Evolutionary conservation across 805 yeast genomes (phyloP), one percentile per base, ranked within the genome.

Genomic region (Lachancea fermentati): DNA sequence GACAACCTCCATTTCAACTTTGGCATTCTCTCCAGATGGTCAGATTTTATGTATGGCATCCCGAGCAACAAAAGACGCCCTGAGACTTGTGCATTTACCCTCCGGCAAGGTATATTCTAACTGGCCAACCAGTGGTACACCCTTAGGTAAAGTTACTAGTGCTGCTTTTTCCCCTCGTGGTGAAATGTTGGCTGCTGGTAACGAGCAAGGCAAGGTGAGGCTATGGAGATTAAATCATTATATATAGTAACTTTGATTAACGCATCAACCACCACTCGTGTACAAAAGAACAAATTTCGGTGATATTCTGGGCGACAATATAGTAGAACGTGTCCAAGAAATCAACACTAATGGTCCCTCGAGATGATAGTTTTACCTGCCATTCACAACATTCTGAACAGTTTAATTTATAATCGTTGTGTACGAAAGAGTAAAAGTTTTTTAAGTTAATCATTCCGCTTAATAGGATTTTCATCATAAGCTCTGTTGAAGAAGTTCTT

Each of bases 41-140:
- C 98, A 93, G 62, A 63, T 93, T 13, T 66, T 93, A 47, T 83
- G 87, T 52, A 73, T 89, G 47, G 91, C 96, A 0, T 84, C 95
- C 6, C 73, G 94, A 52, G 87, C 82, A 4, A 79, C 81, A 66
- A 79, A 81, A 52, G 97, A 93, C 62, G 85, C 96, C 3, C 68
- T 93, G 45, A 75, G 89, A 54, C 60, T 93, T 48, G 89, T 87
- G 9, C 97, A 93, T 58, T 64, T 91, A 42, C 96, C 97, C 16
- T 74, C 85, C 18, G 86, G 91, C 48, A 76, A 85, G 14, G 95
- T 86, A 5, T 93, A 80, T 65, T 72, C 80, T 36, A 93, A 93
- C 68, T 93, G 98, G 98, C 99, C 99, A 13, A 93, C 97, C 2
- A 80, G 91, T 38, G 88, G 88, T 4, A 91, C 98, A 1, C 97